Evolutionary conservation across 73 alveolate species (phyloP).

Genomic region (Stentor roeselii): DNA sequence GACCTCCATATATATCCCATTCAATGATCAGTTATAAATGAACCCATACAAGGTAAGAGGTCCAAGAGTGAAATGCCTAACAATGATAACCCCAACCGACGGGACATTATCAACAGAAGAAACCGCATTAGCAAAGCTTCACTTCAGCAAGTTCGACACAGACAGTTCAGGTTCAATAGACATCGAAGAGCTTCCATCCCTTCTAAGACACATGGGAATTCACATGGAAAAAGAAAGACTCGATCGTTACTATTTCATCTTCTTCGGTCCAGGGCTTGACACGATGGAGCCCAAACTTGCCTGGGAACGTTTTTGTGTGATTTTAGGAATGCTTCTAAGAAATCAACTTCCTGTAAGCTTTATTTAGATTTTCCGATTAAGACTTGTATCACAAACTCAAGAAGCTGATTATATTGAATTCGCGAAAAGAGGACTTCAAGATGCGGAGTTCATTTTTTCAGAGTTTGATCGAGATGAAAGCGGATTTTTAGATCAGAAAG

Average conservation of each 20-base stretch:
- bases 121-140: background rate
- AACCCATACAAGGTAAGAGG: constrained; percentile 19
- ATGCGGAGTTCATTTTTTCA: background rate
- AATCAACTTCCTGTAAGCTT: constrained; percentile 12
- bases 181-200: constrained; percentile 25
- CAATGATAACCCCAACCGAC: constrained; percentile 12
- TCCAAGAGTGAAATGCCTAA: constrained; percentile 24
- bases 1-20: no score
- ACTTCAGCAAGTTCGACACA: constrained; percentile 22
- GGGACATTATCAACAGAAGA: constrained; percentile 23
- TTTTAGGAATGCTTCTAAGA: constrained; percentile 1
- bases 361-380: constrained; percentile 17
- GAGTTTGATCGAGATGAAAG: background rate
- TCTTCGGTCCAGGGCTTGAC: background rate
- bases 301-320: constrained; percentile 10
- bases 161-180: constrained; percentile 1
- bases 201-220: constrained; percentile 5
- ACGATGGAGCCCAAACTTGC: background rate
- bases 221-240: constrained; percentile 21
- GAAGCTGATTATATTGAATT: constrained; percentile 8
- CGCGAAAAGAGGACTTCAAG: background rate
- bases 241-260: background rate
- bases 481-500: background rate
- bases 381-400: background rate
- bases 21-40: constrained; percentile 9